A percentile compares a stretch with the other conserved stretches of the same genome.
Conservation (phyloP, 2,329 filamentous ascomycete genomes). For the Claviceps africana region DNA sequence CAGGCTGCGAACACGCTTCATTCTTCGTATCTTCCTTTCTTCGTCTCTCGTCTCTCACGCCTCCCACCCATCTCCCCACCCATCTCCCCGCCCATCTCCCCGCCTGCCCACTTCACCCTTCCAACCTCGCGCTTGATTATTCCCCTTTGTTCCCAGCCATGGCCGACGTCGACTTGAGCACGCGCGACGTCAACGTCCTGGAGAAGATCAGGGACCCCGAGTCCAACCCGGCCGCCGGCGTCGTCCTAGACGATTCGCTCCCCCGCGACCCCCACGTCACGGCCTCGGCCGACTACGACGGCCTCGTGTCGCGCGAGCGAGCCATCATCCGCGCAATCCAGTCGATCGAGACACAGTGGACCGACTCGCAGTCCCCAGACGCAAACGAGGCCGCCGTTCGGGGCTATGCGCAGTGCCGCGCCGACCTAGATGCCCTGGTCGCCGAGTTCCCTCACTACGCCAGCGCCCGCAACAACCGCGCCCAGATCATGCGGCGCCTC, state of each 20-base stretch:
- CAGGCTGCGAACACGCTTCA: too few species aligned
- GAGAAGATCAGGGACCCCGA: slow-evolving; percentile 56
- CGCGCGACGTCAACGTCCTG: slow-evolving; percentile 46
- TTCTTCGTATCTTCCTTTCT: too few species aligned
- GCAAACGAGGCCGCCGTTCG: slow-evolving; percentile 23
- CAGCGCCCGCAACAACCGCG: slow-evolving; percentile 61
- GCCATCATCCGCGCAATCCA: slow-evolving; percentile 41
- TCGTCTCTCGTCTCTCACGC: too few species aligned
- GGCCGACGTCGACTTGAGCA: slow-evolving; percentile 36
- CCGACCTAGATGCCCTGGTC: slow-evolving; percentile 41
- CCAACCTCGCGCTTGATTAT: too few species aligned
- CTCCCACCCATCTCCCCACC: too few species aligned
- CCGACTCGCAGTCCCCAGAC: slow-evolving; percentile 24
- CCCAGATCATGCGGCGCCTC: slow-evolving; percentile 48
- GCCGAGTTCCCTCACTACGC: slow-evolving; percentile 49
- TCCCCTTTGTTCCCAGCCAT: slow-evolving; percentile 13
- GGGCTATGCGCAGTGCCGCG: slow-evolving; percentile 33
- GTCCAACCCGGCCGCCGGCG: slow-evolving; percentile 38
- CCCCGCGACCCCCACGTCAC: slow-evolving; percentile 44
- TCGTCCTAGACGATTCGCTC: slow-evolving; percentile 39
- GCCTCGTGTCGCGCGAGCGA: slow-evolving; percentile 35
- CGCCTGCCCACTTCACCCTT: too few species aligned
- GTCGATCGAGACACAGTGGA: slow-evolving; percentile 38
- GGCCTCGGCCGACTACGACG: slow-evolving; percentile 35
- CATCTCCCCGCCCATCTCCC: too few species aligned